phyloP scores from a whole-genome alignment of 1,139 yeast species.

The Diutina mesorugosa region DNA sequence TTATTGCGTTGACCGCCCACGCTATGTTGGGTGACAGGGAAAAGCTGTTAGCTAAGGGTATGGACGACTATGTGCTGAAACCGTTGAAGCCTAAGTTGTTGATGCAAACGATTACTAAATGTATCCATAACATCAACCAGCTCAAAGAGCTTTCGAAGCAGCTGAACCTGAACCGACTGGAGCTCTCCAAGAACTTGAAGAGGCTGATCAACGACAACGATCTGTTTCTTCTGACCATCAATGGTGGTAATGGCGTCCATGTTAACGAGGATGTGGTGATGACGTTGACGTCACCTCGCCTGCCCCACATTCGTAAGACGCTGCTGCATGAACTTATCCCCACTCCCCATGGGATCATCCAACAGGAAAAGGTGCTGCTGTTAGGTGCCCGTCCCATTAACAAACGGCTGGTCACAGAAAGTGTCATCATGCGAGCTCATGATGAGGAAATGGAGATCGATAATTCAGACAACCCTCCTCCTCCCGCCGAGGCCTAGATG shows the following conservation, averaged over 20 bases:
- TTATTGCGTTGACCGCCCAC: slow-evolving; percentile 82
- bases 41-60: slow-evolving; percentile 72
- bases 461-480: not conserved
- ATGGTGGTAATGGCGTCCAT: not conserved
- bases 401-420: slow-evolving; percentile 1
- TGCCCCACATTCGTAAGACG: slow-evolving; percentile 1
- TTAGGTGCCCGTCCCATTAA: not conserved
- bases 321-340: slow-evolving; percentile 1
- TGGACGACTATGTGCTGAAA: slow-evolving; percentile 84
- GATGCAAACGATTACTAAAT: slow-evolving; percentile 74
- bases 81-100: slow-evolving; percentile 75
- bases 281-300: not conserved
- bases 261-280: not conserved
- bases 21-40: slow-evolving; percentile 89
- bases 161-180: slow-evolving; percentile 32
- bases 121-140: slow-evolving; percentile 58
- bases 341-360: not conserved
- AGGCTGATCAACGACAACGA: not conserved
- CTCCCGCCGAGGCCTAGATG: not conserved
- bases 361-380: not conserved
- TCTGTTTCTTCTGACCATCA: not conserved
- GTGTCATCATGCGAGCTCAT: not conserved
- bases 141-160: slow-evolving; percentile 42
- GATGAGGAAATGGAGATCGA: not conserved
- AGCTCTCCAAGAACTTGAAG: slow-evolving; percentile 35